phyloP scores from a whole-genome alignment of 169 alveolate genomes.

The Sarcocystis neurona region DNA sequence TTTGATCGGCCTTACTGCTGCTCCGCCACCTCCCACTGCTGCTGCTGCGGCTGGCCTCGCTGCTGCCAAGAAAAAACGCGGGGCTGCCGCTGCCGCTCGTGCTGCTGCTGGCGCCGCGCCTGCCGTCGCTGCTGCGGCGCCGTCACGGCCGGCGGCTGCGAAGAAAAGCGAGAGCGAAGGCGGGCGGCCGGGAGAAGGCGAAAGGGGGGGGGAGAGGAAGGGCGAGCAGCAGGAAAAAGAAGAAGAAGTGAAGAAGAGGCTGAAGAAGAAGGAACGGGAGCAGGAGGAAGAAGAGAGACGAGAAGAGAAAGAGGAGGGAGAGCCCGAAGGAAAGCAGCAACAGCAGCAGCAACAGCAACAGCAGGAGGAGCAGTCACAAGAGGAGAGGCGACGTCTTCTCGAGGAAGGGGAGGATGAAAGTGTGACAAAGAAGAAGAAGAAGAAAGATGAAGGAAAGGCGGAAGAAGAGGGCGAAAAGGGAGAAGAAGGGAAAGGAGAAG shows the following conservation, averaged over 20 bases:
- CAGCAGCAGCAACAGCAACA: not conserved
- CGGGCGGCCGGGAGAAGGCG: too few species aligned
- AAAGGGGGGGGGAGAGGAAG: not conserved
- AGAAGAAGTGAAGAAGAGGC: not conserved
- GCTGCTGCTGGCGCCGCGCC: conserved; percentile 13
- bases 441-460: not conserved
- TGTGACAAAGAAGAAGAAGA: not conserved
- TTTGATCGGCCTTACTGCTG: conserved; percentile 85
- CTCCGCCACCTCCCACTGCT: not conserved
- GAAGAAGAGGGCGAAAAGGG: not conserved
- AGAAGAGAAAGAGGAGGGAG: conserved; percentile 1
- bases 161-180: not conserved
- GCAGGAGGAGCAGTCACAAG: not conserved
- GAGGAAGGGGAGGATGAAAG: not conserved
- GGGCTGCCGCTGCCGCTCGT: not conserved
- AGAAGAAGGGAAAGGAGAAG: conserved; percentile 26
- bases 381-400: not conserved
- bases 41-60: conserved; percentile 12
- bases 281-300: not conserved
- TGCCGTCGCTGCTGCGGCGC: not conserved
- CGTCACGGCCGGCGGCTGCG: not conserved
- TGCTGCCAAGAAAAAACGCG: not conserved
- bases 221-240: not conserved
- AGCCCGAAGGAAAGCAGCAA: not conserved
- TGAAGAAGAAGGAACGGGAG: not conserved